Evolutionary conservation across 1,284 basidiomycete species (phyloP).

Genomic region (Clitocybe nebularis): DNA sequence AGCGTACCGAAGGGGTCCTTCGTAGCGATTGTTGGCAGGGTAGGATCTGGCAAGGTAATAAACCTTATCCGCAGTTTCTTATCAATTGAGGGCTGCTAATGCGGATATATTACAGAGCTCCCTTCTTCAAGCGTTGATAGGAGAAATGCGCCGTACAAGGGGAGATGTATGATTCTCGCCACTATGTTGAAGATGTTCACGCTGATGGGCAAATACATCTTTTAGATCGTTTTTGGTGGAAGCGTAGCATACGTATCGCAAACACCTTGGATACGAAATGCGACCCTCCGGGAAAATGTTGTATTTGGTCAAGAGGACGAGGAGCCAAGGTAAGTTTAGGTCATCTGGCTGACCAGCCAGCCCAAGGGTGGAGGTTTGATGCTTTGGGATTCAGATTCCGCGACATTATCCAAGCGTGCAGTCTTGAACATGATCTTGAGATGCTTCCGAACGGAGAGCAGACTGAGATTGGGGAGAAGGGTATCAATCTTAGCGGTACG

Average conservation of each 20-base stretch:
- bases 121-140: slow-evolving; percentile 67
- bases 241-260: slow-evolving; percentile 75
- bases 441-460: slow-evolving; percentile 62
- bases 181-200: neutral
- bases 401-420: slow-evolving; percentile 57
- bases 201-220: slow-evolving; percentile 32
- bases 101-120: slow-evolving; percentile 40
- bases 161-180: slow-evolving; percentile 41
- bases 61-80: slow-evolving; percentile 9
- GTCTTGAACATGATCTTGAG: slow-evolving; percentile 60
- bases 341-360: neutral
- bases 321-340: slow-evolving; percentile 35
- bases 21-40: slow-evolving; percentile 68
- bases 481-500: slow-evolving; percentile 60
- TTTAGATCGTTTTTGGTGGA: slow-evolving; percentile 59
- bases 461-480: slow-evolving; percentile 84
- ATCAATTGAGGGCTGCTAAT: neutral
- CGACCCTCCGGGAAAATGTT: slow-evolving; percentile 66
- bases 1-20: slow-evolving; percentile 59
- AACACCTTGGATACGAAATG: slow-evolving; percentile 76
- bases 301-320: slow-evolving; percentile 61
- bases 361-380: neutral
- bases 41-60: slow-evolving; percentile 67
- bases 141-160: slow-evolving; percentile 68
- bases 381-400: slow-evolving; percentile 47